Base-by-base conservation (phyloP, 495 filamentous ascomycete species). In the Tuber brumale region DNA sequence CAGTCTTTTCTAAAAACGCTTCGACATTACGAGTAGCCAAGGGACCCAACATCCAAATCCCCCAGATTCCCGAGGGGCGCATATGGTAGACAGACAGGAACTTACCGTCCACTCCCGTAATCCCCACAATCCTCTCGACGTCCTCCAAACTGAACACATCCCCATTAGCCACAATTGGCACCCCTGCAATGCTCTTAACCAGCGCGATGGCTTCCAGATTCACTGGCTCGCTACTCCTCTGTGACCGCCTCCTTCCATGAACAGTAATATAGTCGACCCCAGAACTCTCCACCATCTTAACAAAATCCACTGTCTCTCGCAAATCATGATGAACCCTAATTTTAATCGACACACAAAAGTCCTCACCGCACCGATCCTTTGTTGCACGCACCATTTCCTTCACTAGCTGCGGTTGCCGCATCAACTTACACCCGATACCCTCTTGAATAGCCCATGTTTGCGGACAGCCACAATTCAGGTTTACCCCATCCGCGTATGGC, bases 391-490 rank as follows among this genome's bases (percentile, higher is more conserved):
- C 87, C 87, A 91, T 89, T 70, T 88, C 86, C 9, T 87, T 86
- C 41, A 92, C 90, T 1, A 89, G 85, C 77, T 88, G 86, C 31
- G 88, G 86, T 70, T 86, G 84, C 70, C 88, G 83, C 89, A 92
- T 91, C 16, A 92, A 83, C 69, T 87, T 88, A 21, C 89, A 90
- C 39, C 90, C 90, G 16, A 92, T 85, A 0, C 85, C 86, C 75
- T 89, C 87, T 69, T 88, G 86, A 75, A 90, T 89, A 0, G 90
- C 90, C 90, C 90, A 92, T 6, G 87, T 87, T 83, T 92, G 90
- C 3, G 90, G 90, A 76, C 90, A 92, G 18, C 90, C 90, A 80
- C 90, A 92, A 82, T 92, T 92, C 21, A 92, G 83, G 78, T 91
- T 89, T 27, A 92, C 87, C 75, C 90, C 90, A 72, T 86, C 87